Evolutionary conservation across 192 early-diverging fungal species (phyloP).

Genomic region (Backusella macrospora): DNA sequence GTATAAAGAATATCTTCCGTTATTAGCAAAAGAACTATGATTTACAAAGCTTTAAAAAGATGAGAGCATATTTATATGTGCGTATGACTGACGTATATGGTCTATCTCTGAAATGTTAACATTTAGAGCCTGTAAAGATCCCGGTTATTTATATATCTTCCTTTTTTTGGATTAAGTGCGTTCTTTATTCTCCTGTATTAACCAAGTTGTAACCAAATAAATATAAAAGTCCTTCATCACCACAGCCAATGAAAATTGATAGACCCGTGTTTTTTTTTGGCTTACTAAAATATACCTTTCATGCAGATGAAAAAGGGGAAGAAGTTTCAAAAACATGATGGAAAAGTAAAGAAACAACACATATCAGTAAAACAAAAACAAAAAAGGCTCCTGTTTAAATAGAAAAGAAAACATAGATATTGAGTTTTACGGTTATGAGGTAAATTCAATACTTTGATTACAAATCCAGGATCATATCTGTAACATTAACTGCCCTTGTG

Average conservation of each 20-base stretch:
- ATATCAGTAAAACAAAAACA: neutral
- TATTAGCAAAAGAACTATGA: constrained; percentile 2
- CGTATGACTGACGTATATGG: neutral
- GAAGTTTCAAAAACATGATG: neutral
- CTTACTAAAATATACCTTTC: neutral
- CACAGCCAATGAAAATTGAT: neutral
- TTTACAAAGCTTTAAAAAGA: neutral
- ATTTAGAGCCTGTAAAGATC: neutral
- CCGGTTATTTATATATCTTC: constrained; percentile 3
- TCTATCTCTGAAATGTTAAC: neutral
- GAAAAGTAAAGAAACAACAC: neutral
- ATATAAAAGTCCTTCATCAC: neutral
- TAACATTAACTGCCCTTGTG: too few relatives aligned
- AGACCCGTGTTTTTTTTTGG: neutral
- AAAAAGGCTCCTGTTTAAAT: too few relatives aligned
- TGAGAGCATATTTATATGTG: neutral
- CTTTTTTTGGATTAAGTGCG: neutral
- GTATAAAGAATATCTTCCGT: neutral
- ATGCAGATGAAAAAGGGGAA: neutral
- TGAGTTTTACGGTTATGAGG: too few relatives aligned
- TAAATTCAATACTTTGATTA: too few relatives aligned
- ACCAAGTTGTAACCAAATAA: neutral
- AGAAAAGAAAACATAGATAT: too few relatives aligned
- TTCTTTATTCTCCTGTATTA: constrained; percentile 4
- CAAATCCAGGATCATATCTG: too few relatives aligned